Conservation (phyloP, 139 green algal species). For the Coccomyxa sp. region DNA sequence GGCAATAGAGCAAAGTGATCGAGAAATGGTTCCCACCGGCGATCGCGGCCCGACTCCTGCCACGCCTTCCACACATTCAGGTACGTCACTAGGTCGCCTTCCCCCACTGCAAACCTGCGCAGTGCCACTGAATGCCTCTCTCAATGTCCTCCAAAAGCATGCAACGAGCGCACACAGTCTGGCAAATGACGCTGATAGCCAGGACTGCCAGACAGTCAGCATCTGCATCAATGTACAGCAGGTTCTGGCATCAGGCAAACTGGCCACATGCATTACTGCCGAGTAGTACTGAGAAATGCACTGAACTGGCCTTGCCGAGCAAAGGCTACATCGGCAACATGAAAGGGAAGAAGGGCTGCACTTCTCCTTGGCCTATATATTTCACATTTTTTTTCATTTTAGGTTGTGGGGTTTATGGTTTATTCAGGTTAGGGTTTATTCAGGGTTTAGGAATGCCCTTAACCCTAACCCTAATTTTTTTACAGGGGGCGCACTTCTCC, state of each 20-base stretch:
- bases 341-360: too few relatives aligned
- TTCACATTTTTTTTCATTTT: too few relatives aligned
- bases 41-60: slow-evolving; percentile 34
- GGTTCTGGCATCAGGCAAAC: neutral
- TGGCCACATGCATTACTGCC: too few relatives aligned
- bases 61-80: slow-evolving; percentile 83
- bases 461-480: too few relatives aligned
- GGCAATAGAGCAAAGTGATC: too few relatives aligned
- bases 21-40: too few relatives aligned
- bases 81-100: slow-evolving; percentile 67
- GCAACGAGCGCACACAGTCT: neutral
- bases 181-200: neutral
- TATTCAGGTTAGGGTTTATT: neutral
- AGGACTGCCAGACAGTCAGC: neutral
- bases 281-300: too few relatives aligned
- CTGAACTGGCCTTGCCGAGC: too few relatives aligned
- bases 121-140: neutral
- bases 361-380: slow-evolving; percentile 32
- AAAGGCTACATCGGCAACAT: too few relatives aligned
- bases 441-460: too few relatives aligned
- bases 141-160: neutral
- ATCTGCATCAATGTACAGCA: neutral
- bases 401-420: too few relatives aligned
- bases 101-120: slow-evolving; percentile 65
- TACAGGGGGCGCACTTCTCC: slow-evolving; percentile 1